Percentiles rank a stretch among this genome's conserved stretches.
These are phyloP conservation scores for Lactarius sp. DNA, from an alignment of 768 basidiomycete genomes.

Conservation along the genomic window DNA sequence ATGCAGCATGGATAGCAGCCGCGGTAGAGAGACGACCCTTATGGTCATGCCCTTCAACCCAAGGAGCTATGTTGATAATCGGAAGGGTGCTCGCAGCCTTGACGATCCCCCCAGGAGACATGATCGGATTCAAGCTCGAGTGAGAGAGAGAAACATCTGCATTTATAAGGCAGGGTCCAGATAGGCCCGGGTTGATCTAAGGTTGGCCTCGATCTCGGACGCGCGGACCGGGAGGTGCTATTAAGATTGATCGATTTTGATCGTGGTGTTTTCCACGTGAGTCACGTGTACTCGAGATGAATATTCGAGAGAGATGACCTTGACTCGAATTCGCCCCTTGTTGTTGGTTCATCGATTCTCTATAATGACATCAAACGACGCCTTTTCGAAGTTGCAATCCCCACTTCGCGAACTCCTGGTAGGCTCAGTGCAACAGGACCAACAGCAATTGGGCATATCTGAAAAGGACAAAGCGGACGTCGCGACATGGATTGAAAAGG, in stretches of 20 bases:
- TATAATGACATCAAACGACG: slow-evolving; percentile 29
- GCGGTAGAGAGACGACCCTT: slow-evolving; percentile 42
- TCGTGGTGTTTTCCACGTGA: background rate
- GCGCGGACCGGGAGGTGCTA: background rate
- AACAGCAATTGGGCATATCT: slow-evolving; percentile 44
- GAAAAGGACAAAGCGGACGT: slow-evolving; percentile 64
- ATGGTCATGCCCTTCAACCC: slow-evolving; percentile 38
- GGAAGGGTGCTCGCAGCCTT: slow-evolving; percentile 42
- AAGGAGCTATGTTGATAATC: slow-evolving; percentile 69
- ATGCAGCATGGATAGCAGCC: slow-evolving; percentile 64
- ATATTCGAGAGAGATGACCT: background rate
- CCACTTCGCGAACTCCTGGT: slow-evolving; percentile 48
- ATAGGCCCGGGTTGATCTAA: too few species aligned
- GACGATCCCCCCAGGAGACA: background rate
- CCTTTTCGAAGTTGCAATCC: slow-evolving; percentile 29
- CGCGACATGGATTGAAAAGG: slow-evolving; percentile 63
- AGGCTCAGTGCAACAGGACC: slow-evolving; percentile 39
- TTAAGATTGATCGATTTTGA: background rate
- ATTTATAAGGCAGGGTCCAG: too few species aligned
- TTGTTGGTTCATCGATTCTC: slow-evolving; percentile 14
- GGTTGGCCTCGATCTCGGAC: too few species aligned
- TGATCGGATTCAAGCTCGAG: background rate
- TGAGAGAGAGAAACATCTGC: background rate
- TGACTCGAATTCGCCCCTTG: slow-evolving; percentile 3
- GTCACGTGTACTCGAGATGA: background rate